Conservation (phyloP, 2,329 filamentous ascomycete genomes). For the Hypoxylon sp. region DNA sequence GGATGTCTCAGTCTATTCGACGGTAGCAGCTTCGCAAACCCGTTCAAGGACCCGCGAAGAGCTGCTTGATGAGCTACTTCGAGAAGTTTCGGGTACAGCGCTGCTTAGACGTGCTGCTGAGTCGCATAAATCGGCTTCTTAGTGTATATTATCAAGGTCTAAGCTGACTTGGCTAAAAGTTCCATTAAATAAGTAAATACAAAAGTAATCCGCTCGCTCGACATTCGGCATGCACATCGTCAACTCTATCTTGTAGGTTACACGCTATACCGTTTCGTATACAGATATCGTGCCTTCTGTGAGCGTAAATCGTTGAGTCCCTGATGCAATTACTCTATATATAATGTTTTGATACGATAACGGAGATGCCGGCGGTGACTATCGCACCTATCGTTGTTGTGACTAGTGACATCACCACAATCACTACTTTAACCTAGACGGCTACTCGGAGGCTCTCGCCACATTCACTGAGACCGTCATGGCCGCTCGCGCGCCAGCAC, state of each 20-base stretch:
- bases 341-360: slow-evolving; percentile 1
- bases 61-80: too few relatives aligned
- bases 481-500: neutral
- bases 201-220: neutral
- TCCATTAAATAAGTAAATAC: too few relatives aligned
- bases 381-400: slow-evolving; percentile 7
- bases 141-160: too few relatives aligned
- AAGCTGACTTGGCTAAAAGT: too few relatives aligned
- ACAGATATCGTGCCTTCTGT: slow-evolving; percentile 16
- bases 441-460: slow-evolving; percentile 3
- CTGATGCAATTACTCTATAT: slow-evolving; percentile 5
- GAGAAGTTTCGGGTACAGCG: too few relatives aligned
- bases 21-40: too few relatives aligned
- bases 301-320: slow-evolving; percentile 5
- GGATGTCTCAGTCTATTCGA: neutral
- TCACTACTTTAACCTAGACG: neutral
- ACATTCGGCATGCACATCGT: too few relatives aligned
- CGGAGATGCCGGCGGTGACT: neutral
- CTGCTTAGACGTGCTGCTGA: too few relatives aligned
- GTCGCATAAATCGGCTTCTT: too few relatives aligned
- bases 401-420: neutral
- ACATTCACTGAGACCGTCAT: slow-evolving; percentile 6
- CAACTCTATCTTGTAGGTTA: too few relatives aligned
- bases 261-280: slow-evolving; percentile 4
- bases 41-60: too few relatives aligned